Percentiles rank a stretch among this genome's conserved stretches.
phyloP scores from a whole-genome alignment of 202 grass and related monocot species.

The Zoysia matrella region DNA sequence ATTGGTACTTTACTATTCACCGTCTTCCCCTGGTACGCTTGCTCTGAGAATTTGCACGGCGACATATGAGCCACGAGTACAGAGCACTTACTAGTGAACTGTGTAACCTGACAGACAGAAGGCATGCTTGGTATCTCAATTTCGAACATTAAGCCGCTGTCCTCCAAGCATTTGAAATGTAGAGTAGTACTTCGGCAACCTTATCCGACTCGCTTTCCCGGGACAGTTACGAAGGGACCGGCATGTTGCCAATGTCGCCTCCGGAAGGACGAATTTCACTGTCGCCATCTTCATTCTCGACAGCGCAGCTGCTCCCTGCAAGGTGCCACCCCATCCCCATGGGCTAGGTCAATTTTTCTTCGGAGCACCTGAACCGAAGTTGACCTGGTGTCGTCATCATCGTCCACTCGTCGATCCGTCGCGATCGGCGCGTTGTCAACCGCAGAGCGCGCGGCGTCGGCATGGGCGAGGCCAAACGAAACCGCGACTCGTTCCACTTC shows the following conservation, averaged over 20 bases:
- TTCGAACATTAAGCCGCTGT: background rate
- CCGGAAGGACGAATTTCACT: background rate
- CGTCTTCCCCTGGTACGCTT: background rate
- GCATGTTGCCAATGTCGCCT: background rate
- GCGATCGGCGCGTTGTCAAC: background rate
- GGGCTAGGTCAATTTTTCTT: background rate
- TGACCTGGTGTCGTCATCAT: background rate
- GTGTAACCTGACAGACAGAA: background rate
- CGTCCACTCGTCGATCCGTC: background rate
- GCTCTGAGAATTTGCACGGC: background rate
- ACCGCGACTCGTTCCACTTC: background rate
- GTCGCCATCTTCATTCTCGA: background rate
- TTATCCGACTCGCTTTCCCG: background rate
- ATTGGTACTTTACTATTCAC: too few relatives aligned
- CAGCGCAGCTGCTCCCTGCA: background rate
- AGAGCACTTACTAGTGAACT: background rate
- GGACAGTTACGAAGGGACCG: background rate
- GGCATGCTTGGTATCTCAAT: background rate
- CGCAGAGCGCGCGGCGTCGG: background rate
- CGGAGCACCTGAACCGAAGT: background rate
- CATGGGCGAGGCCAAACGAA: background rate
- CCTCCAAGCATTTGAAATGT: background rate
- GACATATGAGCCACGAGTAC: background rate
- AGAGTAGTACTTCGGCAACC: background rate
- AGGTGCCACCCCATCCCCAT: background rate